Evolutionary conservation across 139 green algal genomes (phyloP).

Genomic region (Chlorella sp.): DNA sequence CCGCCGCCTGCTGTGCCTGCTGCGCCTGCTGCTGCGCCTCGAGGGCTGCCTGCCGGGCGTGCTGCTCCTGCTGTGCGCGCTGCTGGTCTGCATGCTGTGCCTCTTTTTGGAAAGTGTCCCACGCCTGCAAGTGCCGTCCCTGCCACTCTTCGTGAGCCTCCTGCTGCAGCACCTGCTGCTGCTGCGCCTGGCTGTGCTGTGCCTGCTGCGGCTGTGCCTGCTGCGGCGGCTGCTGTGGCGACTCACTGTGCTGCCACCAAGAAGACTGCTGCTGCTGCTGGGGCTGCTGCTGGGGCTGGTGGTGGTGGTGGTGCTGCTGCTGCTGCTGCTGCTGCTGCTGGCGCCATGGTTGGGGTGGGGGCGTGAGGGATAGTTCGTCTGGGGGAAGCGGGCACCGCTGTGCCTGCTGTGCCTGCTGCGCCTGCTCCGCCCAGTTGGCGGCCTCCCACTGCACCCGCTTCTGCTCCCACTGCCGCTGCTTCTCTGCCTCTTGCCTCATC

Average conservation of each 20-base stretch:
- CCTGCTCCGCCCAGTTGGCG: background rate
- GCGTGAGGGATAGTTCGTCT: background rate
- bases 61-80: background rate
- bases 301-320: background rate
- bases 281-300: background rate
- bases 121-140: too few species aligned
- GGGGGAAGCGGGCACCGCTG: background rate
- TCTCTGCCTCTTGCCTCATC: background rate
- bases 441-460: background rate
- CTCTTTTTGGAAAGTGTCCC: too few species aligned
- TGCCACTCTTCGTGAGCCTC: too few species aligned
- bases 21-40: background rate
- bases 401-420: background rate
- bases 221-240: too few species aligned
- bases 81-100: too few species aligned
- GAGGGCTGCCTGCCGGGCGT: background rate
- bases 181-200: too few species aligned
- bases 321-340: background rate
- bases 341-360: background rate
- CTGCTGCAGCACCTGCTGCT: background rate
- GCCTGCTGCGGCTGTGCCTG: too few species aligned
- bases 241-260: too few species aligned
- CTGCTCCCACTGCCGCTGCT: conserved; percentile 4
- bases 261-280: background rate
- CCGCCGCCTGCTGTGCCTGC: background rate